Conservation (phyloP, 805 yeast genomes). For the Nakazawaea populi region DNA sequence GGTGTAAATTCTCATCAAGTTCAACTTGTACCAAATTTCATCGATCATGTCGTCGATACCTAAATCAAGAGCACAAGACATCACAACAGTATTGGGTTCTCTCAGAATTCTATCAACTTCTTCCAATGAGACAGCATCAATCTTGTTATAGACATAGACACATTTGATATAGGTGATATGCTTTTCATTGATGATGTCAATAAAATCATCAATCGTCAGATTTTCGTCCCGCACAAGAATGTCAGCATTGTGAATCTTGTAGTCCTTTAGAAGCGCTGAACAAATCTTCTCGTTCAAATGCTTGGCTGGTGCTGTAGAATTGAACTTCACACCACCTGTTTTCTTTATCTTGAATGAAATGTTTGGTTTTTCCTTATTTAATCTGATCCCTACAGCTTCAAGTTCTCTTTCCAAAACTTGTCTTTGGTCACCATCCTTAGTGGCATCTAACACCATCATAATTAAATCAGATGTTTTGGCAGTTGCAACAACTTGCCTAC, state of each 20-base stretch:
- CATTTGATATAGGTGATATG: conserved; percentile 89
- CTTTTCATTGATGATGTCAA: conserved; percentile 82
- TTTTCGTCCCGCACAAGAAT: conserved; percentile 85
- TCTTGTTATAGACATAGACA: conserved; percentile 88
- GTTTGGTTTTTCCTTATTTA: conserved; percentile 78
- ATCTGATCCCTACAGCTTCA: conserved; percentile 89
- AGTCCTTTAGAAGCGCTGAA: conserved; percentile 72
- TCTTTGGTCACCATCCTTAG: conserved; percentile 88
- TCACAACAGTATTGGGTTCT: conserved; percentile 87
- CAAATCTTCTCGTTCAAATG: conserved; percentile 77
- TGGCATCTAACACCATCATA: conserved; percentile 92
- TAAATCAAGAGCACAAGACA: conserved; percentile 84
- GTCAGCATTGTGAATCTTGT: conserved; percentile 89
- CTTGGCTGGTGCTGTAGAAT: conserved; percentile 76
- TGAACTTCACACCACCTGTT: conserved; percentile 88
- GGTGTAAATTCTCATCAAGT: conserved; percentile 76
- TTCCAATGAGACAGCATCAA: conserved; percentile 91
- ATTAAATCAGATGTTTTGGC: conserved; percentile 93
- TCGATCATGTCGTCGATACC: conserved; percentile 87
- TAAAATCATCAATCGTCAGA: conserved; percentile 87
- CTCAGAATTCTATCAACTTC: conserved; percentile 91
- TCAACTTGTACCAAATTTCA: conserved; percentile 87
- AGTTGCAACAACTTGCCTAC: conserved; percentile 93
- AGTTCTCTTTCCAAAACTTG: conserved; percentile 81
- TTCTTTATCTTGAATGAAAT: conserved; percentile 72